Base-by-base conservation (phyloP, 805 yeast species). In the Pichia cabralensis region DNA sequence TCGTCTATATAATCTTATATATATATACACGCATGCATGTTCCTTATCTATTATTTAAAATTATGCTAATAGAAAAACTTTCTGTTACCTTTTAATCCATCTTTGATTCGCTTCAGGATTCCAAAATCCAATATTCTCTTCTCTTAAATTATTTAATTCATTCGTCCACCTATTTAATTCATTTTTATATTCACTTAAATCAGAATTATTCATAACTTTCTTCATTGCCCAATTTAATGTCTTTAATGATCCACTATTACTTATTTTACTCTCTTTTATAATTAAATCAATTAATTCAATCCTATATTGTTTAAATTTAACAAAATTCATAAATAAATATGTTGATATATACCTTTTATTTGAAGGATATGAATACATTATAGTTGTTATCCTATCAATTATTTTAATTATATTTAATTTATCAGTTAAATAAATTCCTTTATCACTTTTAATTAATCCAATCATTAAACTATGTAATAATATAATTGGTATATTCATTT, bases 201-300 rank as follows among this genome's bases (percentile, higher is more conserved):
- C 38, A 6, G 43, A 40, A 8, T 36, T 13, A 30, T 36, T 38
- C 5, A 38, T 30, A 16, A 48, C 35, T 35, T 52, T 54, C 6
- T 36, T 39, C 31, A 54, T 39, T 3, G 49, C 57, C 55, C 56
- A 50, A 20, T 38, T 41, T 26, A 55, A 27, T 8, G 47, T 41
- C 10, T 28, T 36, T 31, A 47, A 22, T 11, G 44, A 35, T 5
- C 51, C 53, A 15, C 42, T 40, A 25, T 52, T 41, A 10, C 35
- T 41, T 13, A 32, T 31, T 13, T n/a, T 28, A 2, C 56, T 44
- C 20, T 49, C 52, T 1, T 31, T 22, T 9, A 55, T 41, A 13
- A 55, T 30, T 7, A 38, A 22, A 34, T 53, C 45, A 27, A 55
- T 41, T 15, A 55, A 34, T 21, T 31, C 28, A n/a, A 40, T 31